Evolutionary conservation across 495 filamentous ascomycete genomes (phyloP).

Genomic region (Hyaloscypha hepaticicola): DNA sequence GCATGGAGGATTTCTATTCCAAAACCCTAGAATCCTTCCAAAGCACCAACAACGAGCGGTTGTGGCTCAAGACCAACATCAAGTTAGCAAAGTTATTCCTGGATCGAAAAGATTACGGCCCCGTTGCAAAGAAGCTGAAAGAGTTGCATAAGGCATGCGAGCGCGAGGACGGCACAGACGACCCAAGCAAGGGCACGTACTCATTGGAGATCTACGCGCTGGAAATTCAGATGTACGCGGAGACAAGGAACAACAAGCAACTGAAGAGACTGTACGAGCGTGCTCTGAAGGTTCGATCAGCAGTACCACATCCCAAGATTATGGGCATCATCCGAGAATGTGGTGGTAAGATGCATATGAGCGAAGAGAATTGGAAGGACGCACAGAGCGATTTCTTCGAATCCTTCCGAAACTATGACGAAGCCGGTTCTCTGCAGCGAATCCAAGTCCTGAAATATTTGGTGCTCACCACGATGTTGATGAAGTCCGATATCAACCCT

Average conservation of each 20-base stretch:
- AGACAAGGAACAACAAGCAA: slow-evolving; percentile 95
- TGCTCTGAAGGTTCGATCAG: slow-evolving; percentile 86
- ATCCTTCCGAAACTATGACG: slow-evolving; percentile 98
- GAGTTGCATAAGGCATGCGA: slow-evolving; percentile 90
- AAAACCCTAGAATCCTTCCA: slow-evolving; percentile 91
- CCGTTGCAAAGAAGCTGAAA: slow-evolving; percentile 78
- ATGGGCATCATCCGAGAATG: slow-evolving; percentile 99
- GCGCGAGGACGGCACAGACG: slow-evolving; percentile 83
- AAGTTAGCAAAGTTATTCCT: slow-evolving; percentile 91
- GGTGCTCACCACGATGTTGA: slow-evolving; percentile 94
- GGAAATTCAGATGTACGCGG: slow-evolving; percentile 98
- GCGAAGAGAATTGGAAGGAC: slow-evolving; percentile 98
- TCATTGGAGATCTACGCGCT: slow-evolving; percentile 93
- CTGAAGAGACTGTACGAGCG: slow-evolving; percentile 90
- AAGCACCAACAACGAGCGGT: slow-evolving; percentile 93
- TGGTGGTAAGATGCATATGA: slow-evolving; percentile 99
- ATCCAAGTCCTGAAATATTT: slow-evolving; percentile 98
- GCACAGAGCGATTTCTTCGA: slow-evolving; percentile 98
- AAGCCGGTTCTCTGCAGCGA: slow-evolving; percentile 91
- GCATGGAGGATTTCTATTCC: slow-evolving; percentile 96
- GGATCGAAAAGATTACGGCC: slow-evolving; percentile 82
- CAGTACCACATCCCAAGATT: slow-evolving; percentile 96
- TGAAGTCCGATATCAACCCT: slow-evolving; percentile 99
- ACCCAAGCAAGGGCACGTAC: slow-evolving; percentile 95
- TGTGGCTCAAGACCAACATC: slow-evolving; percentile 98